Evolutionary conservation across 2,329 filamentous ascomycete genomes (phyloP).

Genomic region (Sordariomycetes sp.): DNA sequence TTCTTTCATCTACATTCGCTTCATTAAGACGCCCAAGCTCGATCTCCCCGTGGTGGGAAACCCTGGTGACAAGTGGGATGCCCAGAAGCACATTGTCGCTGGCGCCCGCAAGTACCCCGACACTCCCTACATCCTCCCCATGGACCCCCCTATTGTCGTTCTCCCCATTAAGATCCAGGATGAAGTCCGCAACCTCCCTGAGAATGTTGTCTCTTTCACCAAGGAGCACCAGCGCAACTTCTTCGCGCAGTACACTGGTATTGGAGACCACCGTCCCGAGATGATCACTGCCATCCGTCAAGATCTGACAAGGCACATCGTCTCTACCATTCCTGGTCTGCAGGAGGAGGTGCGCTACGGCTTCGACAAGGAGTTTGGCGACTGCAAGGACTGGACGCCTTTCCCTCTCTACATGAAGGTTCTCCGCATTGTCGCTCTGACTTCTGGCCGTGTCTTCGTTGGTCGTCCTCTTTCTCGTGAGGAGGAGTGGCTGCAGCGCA

Average conservation of each 20-base stretch:
- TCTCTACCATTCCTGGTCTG: not conserved
- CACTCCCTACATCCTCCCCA: not conserved
- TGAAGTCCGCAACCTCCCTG: not conserved
- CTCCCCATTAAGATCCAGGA: not conserved
- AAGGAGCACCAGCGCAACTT: constrained; percentile 1
- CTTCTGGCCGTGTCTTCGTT: not conserved
- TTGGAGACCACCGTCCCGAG: not conserved
- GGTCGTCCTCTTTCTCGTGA: not conserved
- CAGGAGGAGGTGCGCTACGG: not conserved
- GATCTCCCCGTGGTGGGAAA: not conserved
- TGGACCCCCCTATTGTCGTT: not conserved
- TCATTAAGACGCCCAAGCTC: not conserved
- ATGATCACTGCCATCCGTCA: not conserved
- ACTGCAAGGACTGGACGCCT: not conserved
- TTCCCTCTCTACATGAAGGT: constrained; percentile 1
- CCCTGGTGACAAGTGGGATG: not conserved
- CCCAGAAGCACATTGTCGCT: not conserved
- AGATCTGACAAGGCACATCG: not conserved
- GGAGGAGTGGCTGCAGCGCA: not conserved
- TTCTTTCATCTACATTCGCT: not conserved
- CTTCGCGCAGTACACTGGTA: not conserved
- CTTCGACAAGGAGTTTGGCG: not conserved
- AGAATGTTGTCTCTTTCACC: not conserved
- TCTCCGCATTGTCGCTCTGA: not conserved
- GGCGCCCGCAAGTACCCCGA: not conserved